A percentile compares a stretch with the other conserved stretches of the same genome.
Evolutionary conservation across 148 eudicot species (phyloP).

Genomic region (Chenopodium suecicum): DNA sequence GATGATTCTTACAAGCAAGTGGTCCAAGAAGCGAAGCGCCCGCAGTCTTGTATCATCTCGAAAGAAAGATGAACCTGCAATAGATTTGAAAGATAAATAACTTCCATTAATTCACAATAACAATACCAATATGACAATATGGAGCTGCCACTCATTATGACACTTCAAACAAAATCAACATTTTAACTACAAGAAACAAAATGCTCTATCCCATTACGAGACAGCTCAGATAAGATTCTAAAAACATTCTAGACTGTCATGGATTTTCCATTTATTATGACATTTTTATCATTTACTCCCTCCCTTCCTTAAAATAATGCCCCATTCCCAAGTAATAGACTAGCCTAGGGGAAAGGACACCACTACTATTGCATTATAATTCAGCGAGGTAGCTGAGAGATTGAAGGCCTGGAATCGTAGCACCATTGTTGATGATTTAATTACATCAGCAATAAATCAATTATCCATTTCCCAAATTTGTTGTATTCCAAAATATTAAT

Average conservation of each 20-base stretch:
- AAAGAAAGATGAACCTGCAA: conserved; percentile 84
- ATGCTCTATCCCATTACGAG: neutral
- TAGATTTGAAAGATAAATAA: conserved; percentile 12
- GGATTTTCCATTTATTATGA: neutral
- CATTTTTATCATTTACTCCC: too few relatives aligned
- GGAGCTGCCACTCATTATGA: neutral
- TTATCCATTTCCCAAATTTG: too few relatives aligned
- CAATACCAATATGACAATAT: neutral
- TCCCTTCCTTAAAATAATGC: too few relatives aligned
- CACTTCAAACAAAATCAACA: neutral
- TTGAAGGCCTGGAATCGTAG: too few relatives aligned
- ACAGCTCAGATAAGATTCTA: neutral
- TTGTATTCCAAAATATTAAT: too few relatives aligned
- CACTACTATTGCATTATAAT: too few relatives aligned
- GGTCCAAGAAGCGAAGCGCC: conserved; percentile 98
- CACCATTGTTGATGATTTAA: too few relatives aligned
- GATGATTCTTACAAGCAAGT: conserved; percentile 75
- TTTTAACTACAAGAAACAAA: neutral
- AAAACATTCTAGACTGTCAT: neutral
- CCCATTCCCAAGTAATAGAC: too few relatives aligned
- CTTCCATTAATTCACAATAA: conserved; percentile 2
- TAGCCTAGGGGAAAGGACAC: too few relatives aligned
- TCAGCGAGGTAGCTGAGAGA: too few relatives aligned
- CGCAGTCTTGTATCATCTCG: conserved; percentile 97
- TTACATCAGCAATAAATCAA: too few relatives aligned